These are phyloP conservation scores for Leucogyrophana mollusca DNA, from an alignment of 768 basidiomycete species.

Conservation along the genomic window DNA sequence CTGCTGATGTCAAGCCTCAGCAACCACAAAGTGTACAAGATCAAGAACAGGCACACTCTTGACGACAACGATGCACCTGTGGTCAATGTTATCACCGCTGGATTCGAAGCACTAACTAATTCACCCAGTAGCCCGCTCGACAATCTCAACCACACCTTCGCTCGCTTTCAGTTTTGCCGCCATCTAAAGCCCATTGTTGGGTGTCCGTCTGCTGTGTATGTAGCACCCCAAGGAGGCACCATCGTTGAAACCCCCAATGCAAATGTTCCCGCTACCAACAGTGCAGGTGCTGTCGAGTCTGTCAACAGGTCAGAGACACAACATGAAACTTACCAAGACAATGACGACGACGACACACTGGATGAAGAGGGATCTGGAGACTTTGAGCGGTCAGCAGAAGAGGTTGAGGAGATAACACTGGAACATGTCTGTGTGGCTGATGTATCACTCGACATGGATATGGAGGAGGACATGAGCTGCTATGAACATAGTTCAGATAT, in stretches of 20 bases:
- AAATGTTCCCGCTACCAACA: background rate
- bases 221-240: too few relatives aligned
- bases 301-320: too few relatives aligned
- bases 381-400: background rate
- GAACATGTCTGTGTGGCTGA: background rate
- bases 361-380: background rate
- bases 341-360: background rate
- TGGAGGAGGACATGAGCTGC: background rate
- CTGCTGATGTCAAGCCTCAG: slow-evolving; percentile 21
- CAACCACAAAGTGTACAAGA: slow-evolving; percentile 19
- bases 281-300: background rate
- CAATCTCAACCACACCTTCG: slow-evolving; percentile 25
- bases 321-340: background rate
- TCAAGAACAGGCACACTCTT: slow-evolving; percentile 12
- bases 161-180: slow-evolving; percentile 12
- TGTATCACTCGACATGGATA: background rate
- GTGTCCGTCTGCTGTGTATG: too few relatives aligned
- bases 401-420: background rate
- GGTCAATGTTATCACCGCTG: slow-evolving; percentile 9
- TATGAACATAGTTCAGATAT: background rate
- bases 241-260: too few relatives aligned
- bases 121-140: slow-evolving; percentile 14
- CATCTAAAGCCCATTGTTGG: slow-evolving; percentile 7
- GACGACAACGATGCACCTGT: slow-evolving; percentile 14
- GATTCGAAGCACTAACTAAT: slow-evolving; percentile 13